Evolutionary conservation across 192 early-diverging fungal genomes (phyloP).

Genomic region (Chytriomyces hyalinus): DNA sequence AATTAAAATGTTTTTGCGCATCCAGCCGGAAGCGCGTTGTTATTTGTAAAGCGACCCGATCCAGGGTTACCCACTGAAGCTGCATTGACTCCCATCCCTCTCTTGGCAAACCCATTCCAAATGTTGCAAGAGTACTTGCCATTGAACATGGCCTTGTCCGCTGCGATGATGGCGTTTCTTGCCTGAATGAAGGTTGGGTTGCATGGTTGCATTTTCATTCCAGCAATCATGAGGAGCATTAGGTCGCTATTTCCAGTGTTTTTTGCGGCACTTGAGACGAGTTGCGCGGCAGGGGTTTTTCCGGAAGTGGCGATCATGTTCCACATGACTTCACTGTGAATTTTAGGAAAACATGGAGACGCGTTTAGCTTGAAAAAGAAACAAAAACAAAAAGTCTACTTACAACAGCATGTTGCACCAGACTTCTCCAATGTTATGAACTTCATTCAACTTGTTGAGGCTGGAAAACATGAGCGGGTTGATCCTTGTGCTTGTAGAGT

Average conservation of each 20-base stretch:
- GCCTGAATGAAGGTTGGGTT: conserved; percentile 54
- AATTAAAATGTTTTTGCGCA: background rate
- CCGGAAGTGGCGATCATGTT: conserved; percentile 24
- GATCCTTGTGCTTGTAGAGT: conserved; percentile 53
- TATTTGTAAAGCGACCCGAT: background rate
- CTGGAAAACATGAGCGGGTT: conserved; percentile 34
- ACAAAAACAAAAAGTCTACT: conserved; percentile 47
- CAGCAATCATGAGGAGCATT: background rate
- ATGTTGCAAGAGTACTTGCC: conserved; percentile 29
- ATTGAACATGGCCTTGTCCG: conserved; percentile 47
- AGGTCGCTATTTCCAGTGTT: background rate
- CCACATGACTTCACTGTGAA: conserved; percentile 25
- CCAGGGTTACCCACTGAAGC: background rate
- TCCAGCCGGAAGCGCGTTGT: background rate
- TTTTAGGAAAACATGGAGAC: background rate
- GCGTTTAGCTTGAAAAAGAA: conserved; percentile 3
- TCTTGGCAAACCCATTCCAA: conserved; percentile 72
- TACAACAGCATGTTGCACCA: conserved; percentile 68
- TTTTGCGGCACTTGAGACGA: background rate
- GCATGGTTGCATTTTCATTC: conserved; percentile 60
- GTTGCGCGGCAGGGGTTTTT: background rate
- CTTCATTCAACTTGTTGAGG: conserved; percentile 44
- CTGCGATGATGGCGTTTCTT: conserved; percentile 10
- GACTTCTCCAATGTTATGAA: conserved; percentile 65
- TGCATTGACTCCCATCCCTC: conserved; percentile 72